Base-by-base conservation (phyloP, 2,329 filamentous ascomycete species). In the Fusarium sterilihyphosum region DNA sequence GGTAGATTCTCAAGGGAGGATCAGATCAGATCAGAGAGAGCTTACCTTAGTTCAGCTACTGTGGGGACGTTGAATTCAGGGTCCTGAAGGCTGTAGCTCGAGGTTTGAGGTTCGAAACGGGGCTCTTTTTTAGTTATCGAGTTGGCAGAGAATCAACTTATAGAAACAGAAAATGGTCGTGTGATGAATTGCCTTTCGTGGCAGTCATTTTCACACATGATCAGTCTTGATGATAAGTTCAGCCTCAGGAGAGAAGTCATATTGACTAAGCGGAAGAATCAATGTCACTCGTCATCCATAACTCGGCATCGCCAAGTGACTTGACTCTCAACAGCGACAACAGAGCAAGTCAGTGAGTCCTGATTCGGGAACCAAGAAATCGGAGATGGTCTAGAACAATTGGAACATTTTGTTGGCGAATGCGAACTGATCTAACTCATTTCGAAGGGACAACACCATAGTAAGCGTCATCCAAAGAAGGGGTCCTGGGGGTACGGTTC, bases 31-130 rank as follows among this genome's bases (percentile, higher is more conserved):
- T 50, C 59, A 62, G 33, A 49, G n/a, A 49, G 57, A 73, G 62
- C 71, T 73, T n/a, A n/a, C n/a, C n/a, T n/a, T 26, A 41, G 52
- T n/a, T 54, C 24, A 41, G 52, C 35, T 41, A 56, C 3, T 69
- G 71, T 74, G 71, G 71, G 62, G 67, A 70, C 46, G 22, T 52
- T 46, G 56, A 58, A 52, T 74, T 56, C 52, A 74, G 67, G 71
- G 67, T 74, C 60, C 63, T 68, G 13, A 35, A 35, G 33, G 33
- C 33, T 16, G 46, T 71, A 74, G 49, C 71, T 62, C 43, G 47
- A 59, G 33, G 29, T 60, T 71, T 60, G 59, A 60, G 62, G 44
- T 67, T 61, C 50, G 10, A 54, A 35, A 59, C 49, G 33, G 54
- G 69, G 43, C 57, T 50, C 52, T 50, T 58, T 41, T 58, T 29